Base-by-base conservation (phyloP, 2,329 filamentous ascomycete genomes). In the Capronia coronata region DNA sequence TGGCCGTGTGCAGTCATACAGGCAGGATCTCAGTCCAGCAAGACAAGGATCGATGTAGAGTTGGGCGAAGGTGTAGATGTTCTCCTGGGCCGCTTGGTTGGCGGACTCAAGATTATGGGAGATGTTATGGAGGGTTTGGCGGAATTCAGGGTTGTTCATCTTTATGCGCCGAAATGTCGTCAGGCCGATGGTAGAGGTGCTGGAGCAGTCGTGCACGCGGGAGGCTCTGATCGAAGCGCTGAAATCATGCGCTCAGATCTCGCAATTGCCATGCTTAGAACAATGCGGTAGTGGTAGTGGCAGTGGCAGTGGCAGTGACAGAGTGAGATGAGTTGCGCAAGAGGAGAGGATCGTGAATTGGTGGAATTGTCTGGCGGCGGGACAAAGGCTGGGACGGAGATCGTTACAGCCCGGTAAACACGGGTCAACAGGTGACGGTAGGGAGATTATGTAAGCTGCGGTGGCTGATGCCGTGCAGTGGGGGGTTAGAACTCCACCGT, bases 91-190 rank as follows among this genome's bases (percentile, higher is more conserved):
- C 49, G 87, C 84, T 66, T 94, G 88, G 53, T 94, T 94, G 40
- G 87, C 88, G 25, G 86, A 79, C 69, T 96, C 91, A 68, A 94
- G 82, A 63, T 91, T 94, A 60, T 93, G 86, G 5, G 87, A 84
- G 65, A 96, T 84, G 65, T 93, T 87, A 67, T 96, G 94, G 79
- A 94, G 87, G 61, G 87, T 88, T 68, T 94, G 89, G 59, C 90
- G 87, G 68, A 95, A 82, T 45, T 62, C 57, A 18, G 59, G 56
- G 29, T 59, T 57, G 51, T 60, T 61, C 59, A 61, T 61, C 16
- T 50, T 57, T 51, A 29, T 16, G 11, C 5, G 22, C 10, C 10
- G 16, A n/a, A 25, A 39, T 11, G 38, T 41, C 19, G 27, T 25
- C 39, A 46, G 25, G 44, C 45, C 16, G 35, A n/a, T 23, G 41